Evolutionary conservation across 305 asterid genomes (phyloP).

Genomic region (Fraxinus sp.): DNA sequence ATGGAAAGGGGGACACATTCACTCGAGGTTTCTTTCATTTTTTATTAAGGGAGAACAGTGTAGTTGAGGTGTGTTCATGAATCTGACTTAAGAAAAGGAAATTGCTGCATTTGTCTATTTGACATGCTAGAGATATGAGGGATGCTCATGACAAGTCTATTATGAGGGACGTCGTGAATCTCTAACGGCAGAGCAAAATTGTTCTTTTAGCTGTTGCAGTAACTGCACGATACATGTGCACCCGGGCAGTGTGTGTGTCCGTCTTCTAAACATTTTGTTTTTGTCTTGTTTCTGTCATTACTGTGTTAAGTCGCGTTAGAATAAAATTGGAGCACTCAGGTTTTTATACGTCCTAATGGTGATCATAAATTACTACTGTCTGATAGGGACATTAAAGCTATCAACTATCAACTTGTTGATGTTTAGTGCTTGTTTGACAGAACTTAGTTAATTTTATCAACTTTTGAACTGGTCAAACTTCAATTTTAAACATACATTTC

Average conservation of each 20-base stretch:
- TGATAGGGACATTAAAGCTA: conserved; percentile 13
- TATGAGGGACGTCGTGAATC: neutral
- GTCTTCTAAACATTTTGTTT: neutral
- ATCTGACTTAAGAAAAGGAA: neutral
- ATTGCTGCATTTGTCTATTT: neutral
- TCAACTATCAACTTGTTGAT: conserved; percentile 6
- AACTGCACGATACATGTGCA: neutral
- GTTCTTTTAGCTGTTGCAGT: neutral
- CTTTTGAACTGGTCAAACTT: no score
- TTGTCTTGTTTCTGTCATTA: neutral
- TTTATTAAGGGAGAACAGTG: neutral
- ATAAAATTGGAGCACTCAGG: neutral
- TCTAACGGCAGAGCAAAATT: neutral
- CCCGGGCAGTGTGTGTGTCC: neutral
- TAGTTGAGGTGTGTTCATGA: neutral
- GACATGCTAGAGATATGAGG: neutral
- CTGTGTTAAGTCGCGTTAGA: neutral
- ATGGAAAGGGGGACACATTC: neutral
- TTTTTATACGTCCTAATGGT: neutral
- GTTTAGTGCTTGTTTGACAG: no score
- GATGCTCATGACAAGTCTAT: neutral
- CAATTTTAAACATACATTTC: no score
- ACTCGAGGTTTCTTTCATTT: neutral
- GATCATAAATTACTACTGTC: neutral
- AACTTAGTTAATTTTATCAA: no score